These are phyloP conservation scores for Dioscorea dumetorum DNA, from an alignment of 106 monocot species.

Conservation along the genomic window DNA sequence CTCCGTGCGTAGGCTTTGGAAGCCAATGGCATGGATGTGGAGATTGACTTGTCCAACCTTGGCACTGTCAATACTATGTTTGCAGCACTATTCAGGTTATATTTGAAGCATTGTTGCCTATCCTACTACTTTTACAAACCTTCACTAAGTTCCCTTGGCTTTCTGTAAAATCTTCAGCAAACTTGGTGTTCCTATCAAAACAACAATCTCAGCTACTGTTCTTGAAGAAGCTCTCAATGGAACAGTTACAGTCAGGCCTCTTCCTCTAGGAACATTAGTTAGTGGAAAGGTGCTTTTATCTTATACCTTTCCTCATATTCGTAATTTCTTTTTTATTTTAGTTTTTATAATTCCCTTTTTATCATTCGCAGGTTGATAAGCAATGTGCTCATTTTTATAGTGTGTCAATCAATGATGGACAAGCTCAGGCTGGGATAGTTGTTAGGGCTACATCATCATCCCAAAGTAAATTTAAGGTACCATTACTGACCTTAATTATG, in stretches of 20 bases:
- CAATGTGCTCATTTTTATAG: slow-evolving; percentile 95
- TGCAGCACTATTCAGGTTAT: slow-evolving; percentile 78
- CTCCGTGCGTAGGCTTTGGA: slow-evolving; percentile 56
- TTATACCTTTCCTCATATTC: slow-evolving; percentile 2
- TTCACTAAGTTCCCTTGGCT: neutral
- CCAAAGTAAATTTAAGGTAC: slow-evolving; percentile 99
- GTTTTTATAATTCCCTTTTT: no score
- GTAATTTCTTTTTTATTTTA: no score
- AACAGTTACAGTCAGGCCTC: slow-evolving; percentile 85
- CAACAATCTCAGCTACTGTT: slow-evolving; percentile 79
- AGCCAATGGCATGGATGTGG: slow-evolving; percentile 84
- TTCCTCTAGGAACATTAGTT: slow-evolving; percentile 81
- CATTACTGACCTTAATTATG: neutral
- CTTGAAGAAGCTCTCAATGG: slow-evolving; percentile 97
- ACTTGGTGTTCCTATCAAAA: slow-evolving; percentile 94
- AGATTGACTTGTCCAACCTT: slow-evolving; percentile 96
- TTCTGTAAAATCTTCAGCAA: slow-evolving; percentile 50
- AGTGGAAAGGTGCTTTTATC: slow-evolving; percentile 58
- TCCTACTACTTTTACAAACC: no score
- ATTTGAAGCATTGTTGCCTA: slow-evolving; percentile 13
- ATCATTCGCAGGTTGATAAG: slow-evolving; percentile 67
- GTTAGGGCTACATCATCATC: slow-evolving; percentile 79
- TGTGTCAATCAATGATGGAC: slow-evolving; percentile 88
- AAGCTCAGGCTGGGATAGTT: slow-evolving; percentile 79
- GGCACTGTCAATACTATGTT: slow-evolving; percentile 96